Percentiles rank a stretch among this genome's conserved stretches.
Conservation (phyloP, 2,329 filamentous ascomycete species). For the Amauroascus verrucosus region DNA sequence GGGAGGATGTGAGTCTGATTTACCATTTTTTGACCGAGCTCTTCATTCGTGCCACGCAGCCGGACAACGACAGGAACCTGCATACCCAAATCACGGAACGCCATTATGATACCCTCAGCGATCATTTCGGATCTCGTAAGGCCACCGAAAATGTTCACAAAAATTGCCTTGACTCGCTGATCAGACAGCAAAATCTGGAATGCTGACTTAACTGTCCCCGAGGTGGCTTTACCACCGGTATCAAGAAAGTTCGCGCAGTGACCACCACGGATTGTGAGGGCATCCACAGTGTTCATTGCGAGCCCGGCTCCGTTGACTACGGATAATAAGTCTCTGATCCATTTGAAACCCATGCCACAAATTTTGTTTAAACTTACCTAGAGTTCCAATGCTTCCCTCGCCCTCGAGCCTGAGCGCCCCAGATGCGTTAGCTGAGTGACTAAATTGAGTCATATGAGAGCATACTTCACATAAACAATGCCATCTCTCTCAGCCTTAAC, state of each 20-base stretch:
- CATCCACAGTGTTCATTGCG: slow-evolving; percentile 84
- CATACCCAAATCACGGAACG: slow-evolving; percentile 58
- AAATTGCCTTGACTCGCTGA: slow-evolving; percentile 58
- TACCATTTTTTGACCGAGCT: slow-evolving; percentile 55
- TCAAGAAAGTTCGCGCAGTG: slow-evolving; percentile 75
- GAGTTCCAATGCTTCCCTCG: slow-evolving; percentile 59
- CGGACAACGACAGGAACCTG: slow-evolving; percentile 66
- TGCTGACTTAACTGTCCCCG: slow-evolving; percentile 64
- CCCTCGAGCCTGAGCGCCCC: slow-evolving; percentile 32
- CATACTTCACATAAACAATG: slow-evolving; percentile 65
- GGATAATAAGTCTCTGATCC: not conserved
- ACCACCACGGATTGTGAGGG: slow-evolving; percentile 57
- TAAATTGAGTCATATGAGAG: not conserved
- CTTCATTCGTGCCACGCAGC: slow-evolving; percentile 64
- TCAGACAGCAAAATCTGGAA: slow-evolving; percentile 67
- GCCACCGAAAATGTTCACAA: slow-evolving; percentile 62
- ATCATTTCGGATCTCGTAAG: slow-evolving; percentile 73
- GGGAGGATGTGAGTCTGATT: too few relatives aligned
- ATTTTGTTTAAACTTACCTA: slow-evolving; percentile 36
- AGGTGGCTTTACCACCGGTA: slow-evolving; percentile 79
- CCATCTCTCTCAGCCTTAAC: slow-evolving; percentile 56
- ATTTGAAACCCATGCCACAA: not conserved
- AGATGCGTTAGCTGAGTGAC: not conserved
- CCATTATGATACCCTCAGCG: slow-evolving; percentile 60
- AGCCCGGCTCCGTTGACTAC: slow-evolving; percentile 76